These are phyloP conservation scores for Tritrichomonas foetus DNA, from an alignment of 208 protist genomes.

Conservation along the genomic window DNA sequence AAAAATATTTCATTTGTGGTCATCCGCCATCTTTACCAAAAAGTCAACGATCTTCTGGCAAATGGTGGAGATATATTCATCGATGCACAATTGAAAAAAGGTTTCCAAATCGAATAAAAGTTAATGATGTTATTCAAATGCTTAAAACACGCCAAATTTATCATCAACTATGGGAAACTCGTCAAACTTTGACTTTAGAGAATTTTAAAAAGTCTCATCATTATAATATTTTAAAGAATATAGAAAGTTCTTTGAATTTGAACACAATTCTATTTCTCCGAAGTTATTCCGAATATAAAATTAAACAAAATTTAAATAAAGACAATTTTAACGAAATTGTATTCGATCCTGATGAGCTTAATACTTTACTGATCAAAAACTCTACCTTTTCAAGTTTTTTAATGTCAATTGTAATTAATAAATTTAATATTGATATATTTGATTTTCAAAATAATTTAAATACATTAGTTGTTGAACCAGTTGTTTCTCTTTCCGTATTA, in stretches of 20 bases:
- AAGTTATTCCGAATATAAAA: neutral
- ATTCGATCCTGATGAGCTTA: neutral
- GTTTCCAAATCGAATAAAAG: neutral
- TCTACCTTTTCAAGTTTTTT: neutral
- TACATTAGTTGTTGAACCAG: too few relatives aligned
- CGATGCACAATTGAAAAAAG: neutral
- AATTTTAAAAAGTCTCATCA: neutral
- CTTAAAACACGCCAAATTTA: neutral
- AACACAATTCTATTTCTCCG: neutral
- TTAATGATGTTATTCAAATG: neutral
- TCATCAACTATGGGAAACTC: neutral
- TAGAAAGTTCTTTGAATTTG: neutral
- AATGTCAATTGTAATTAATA: neutral
- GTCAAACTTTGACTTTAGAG: neutral
- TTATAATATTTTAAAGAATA: neutral
- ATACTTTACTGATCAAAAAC: neutral
- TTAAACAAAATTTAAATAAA: neutral
- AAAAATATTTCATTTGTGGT: neutral
- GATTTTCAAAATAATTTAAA: neutral
- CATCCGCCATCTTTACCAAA: neutral
- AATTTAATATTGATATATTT: neutral
- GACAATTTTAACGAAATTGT: neutral
- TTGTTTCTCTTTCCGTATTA: neutral
- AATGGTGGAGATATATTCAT: neutral
- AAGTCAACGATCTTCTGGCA: neutral